A percentile compares a stretch with the other conserved stretches of the same genome.
phyloP scores from a whole-genome alignment of 139 green algal genomes.

The Spirogloea muscicola region DNA sequence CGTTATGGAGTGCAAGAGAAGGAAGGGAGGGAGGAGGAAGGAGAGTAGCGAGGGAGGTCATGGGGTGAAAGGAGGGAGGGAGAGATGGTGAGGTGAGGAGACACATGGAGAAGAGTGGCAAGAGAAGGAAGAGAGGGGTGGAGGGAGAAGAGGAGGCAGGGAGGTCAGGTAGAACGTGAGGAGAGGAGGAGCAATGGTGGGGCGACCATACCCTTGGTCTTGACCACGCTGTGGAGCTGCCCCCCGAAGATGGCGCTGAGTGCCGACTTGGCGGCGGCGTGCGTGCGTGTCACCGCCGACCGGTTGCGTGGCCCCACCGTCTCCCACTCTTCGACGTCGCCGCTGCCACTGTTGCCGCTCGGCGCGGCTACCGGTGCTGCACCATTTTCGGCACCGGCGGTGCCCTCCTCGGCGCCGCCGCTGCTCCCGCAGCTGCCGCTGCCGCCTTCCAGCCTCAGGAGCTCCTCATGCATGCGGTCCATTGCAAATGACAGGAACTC shows the following conservation, averaged over 20 bases:
- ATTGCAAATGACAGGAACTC: slow-evolving; percentile 39
- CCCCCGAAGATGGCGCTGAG: slow-evolving; percentile 43
- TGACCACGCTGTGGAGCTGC: slow-evolving; percentile 36
- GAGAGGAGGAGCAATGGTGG: not conserved
- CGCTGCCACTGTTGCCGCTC: not conserved
- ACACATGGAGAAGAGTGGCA: no score
- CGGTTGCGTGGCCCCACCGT: slow-evolving; percentile 41
- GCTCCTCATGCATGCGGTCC: slow-evolving; percentile 43
- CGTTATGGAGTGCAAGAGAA: no score
- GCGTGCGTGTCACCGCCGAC: slow-evolving; percentile 33
- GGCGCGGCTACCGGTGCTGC: not conserved
- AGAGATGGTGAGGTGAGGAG: no score
- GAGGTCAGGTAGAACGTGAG: no score
- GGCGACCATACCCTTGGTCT: slow-evolving; percentile 18
- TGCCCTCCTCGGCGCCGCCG: not conserved
- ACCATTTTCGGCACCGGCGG: not conserved
- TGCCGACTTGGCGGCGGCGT: slow-evolving; percentile 10
- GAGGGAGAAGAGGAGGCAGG: no score
- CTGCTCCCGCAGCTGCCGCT: not conserved
- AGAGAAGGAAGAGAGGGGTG: no score
- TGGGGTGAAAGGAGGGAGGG: no score
- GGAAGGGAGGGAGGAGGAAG: no score
- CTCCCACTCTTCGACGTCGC: slow-evolving; percentile 43
- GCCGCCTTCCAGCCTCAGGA: slow-evolving; percentile 21
- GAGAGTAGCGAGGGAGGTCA: no score